Percentiles rank a stretch among this genome's conserved stretches.
Conservation (phyloP, 805 yeast genomes). For the Metschnikowia picachoensis region DNA sequence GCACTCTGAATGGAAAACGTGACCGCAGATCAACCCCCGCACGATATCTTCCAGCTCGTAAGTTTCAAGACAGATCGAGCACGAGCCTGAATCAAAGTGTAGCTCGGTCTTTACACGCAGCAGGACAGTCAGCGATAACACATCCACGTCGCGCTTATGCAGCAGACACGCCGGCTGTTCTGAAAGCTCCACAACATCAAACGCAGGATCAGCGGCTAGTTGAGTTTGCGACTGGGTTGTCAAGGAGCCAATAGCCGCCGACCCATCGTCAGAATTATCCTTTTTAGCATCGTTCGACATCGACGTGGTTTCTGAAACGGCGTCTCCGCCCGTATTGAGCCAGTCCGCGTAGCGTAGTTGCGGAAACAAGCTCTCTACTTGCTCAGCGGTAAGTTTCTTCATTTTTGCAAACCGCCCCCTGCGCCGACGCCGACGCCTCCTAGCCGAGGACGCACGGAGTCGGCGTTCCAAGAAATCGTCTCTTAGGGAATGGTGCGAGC, state of each 20-base stretch:
- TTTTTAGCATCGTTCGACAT: no score
- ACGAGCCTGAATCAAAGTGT: slow-evolving; percentile 63
- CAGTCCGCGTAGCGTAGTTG: slow-evolving; percentile 53
- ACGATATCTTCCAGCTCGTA: slow-evolving; percentile 61
- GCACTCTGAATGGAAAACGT: slow-evolving; percentile 76
- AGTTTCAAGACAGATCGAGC: slow-evolving; percentile 75
- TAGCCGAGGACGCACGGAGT: slow-evolving; percentile 13
- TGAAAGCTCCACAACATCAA: slow-evolving; percentile 3
- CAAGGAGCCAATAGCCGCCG: no score
- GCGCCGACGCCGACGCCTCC: slow-evolving; percentile 37
- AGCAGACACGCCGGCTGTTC: slow-evolving; percentile 2
- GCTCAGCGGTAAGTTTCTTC: slow-evolving; percentile 50
- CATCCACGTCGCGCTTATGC: slow-evolving; percentile 1
- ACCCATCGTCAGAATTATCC: no score
- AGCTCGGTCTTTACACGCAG: slow-evolving; percentile 19
- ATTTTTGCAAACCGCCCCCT: slow-evolving; percentile 41
- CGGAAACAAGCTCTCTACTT: slow-evolving; percentile 62
- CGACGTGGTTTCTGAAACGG: background rate
- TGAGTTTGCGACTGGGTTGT: background rate
- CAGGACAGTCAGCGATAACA: slow-evolving; percentile 6
- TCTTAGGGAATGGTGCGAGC: slow-evolving; percentile 30
- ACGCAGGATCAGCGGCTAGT: background rate
- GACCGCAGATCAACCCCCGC: slow-evolving; percentile 76
- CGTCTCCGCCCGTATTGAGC: slow-evolving; percentile 58
- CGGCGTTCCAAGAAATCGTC: slow-evolving; percentile 30